Percentiles rank a stretch among this genome's conserved stretches.
These are phyloP conservation scores for Solanum medicagineum DNA, from an alignment of 257 asterid species.

Conservation along the genomic window DNA sequence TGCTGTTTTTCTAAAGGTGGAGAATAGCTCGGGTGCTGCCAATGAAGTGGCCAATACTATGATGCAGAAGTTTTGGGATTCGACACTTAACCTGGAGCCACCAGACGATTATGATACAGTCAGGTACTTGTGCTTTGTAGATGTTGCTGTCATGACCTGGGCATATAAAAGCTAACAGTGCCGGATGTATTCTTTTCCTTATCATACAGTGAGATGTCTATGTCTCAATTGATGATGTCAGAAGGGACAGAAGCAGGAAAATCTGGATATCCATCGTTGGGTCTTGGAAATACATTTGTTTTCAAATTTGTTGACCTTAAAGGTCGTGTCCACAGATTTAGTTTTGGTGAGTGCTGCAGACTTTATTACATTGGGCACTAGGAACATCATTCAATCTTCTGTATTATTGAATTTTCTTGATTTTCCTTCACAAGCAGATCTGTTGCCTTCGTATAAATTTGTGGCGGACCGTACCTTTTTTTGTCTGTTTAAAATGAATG, in stretches of 20 bases:
- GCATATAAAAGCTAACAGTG: background rate
- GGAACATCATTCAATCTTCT: background rate
- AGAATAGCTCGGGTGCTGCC: slow-evolving; percentile 57
- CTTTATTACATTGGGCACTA: background rate
- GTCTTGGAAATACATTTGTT: slow-evolving; percentile 66
- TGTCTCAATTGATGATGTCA: slow-evolving; percentile 48
- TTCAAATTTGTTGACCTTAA: slow-evolving; percentile 72
- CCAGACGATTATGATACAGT: slow-evolving; percentile 73
- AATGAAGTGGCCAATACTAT: slow-evolving; percentile 69
- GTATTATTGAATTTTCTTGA: background rate
- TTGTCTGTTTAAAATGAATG: background rate
- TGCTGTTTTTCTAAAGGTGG: slow-evolving; percentile 41
- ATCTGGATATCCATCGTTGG: slow-evolving; percentile 59
- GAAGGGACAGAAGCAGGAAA: slow-evolving; percentile 51
- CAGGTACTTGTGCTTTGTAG: slow-evolving; percentile 31
- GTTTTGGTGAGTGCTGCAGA: slow-evolving; percentile 48
- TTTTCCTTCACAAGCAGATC: background rate
- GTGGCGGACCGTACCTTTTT: background rate
- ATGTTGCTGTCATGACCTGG: background rate
- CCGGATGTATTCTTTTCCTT: background rate
- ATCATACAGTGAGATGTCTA: slow-evolving; percentile 66
- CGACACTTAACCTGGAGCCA: slow-evolving; percentile 76
- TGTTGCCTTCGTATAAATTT: background rate
- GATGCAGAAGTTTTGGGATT: slow-evolving; percentile 98
- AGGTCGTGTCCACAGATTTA: slow-evolving; percentile 73